Base-by-base conservation (phyloP, 768 basidiomycete genomes). In the Suillus decipiens region DNA sequence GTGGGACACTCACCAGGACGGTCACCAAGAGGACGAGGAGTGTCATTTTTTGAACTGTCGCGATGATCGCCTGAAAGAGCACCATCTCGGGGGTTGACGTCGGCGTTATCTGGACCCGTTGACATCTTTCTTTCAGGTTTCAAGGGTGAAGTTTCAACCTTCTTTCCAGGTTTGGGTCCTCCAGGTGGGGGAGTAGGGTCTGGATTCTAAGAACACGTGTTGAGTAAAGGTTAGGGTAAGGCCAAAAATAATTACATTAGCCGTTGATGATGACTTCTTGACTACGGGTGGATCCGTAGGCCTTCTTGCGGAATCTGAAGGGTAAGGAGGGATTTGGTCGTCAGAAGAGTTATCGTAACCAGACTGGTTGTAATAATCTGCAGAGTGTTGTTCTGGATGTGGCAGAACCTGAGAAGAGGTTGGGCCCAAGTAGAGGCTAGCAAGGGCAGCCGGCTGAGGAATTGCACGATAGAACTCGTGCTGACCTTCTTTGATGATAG, bases 391-490 rank as follows among this genome's bases (percentile, higher is more conserved):
- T 63, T 79, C 80, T 55, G 72, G 77, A 66, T 78, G 76, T 41
- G 76, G 73, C 34, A 69, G 72, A 33, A 72, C 79, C 62, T 67
- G 67, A 55, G 74, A 71, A 8, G 69, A 71, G 7, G 69, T 56
- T n/a, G 81, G 75, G 41, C 90, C 90, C 62, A 84, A 75, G 75
- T 89, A 92, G 61, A 89, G 75, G 55, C 78, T 81, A 41, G 86
- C 87, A 43, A 93, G 84, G 56, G 81, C 82, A 17, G 79, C 80
- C 34, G 90, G 91, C 63, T 86, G 82, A 31, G 91, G 89, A 53
- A 84, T 71, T 34, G 90, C 84, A 28, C 84, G 83, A 72, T 85
- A 93, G 67, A 86, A 79, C 61, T 89, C 85, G 73, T 93, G 90
- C 70, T 93, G 90, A 57, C 84, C 85, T 37, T 79, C 81, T 70